phyloP scores from a whole-genome alignment of 306 rosid species.

The Heteromeles arbutifolia region DNA sequence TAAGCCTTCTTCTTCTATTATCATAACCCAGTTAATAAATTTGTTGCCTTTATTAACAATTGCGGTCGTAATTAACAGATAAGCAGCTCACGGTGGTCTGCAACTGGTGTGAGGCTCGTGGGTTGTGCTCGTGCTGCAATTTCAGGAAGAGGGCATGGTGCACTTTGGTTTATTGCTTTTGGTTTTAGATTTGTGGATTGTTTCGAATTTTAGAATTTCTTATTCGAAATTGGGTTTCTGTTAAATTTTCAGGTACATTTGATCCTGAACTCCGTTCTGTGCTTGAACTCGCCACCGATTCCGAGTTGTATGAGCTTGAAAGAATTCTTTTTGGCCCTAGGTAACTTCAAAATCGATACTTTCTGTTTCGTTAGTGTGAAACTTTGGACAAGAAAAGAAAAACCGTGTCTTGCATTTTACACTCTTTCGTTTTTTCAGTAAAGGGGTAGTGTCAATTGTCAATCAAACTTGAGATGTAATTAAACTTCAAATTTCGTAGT shows the following conservation, averaged over 20 bases:
- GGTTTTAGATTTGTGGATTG: neutral
- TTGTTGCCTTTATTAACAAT: constrained; percentile 1
- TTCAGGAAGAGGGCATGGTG: constrained; percentile 39
- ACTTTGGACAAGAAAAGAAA: neutral
- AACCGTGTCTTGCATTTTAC: neutral
- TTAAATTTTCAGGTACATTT: constrained; percentile 29
- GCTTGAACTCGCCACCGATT: constrained; percentile 78
- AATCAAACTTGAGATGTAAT: neutral
- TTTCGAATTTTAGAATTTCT: neutral
- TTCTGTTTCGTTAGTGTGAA: neutral
- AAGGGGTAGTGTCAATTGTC: neutral
- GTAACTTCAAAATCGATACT: constrained; percentile 12
- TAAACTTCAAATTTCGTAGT: neutral
- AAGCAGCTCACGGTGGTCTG: constrained; percentile 18
- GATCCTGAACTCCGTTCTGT: constrained; percentile 74
- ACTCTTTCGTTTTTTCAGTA: neutral
- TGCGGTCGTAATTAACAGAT: constrained; percentile 7
- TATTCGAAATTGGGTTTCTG: neutral
- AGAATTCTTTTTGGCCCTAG: constrained; percentile 83
- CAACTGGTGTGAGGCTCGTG: constrained; percentile 29
- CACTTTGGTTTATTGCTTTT: neutral
- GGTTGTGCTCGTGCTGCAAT: constrained; percentile 38
- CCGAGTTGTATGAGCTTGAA: constrained; percentile 73
- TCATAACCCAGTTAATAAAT: neutral
- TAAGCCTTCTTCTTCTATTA: constrained; percentile 2